phyloP scores from a whole-genome alignment of 2,329 filamentous ascomycete genomes.

The Knufia fluminis region DNA sequence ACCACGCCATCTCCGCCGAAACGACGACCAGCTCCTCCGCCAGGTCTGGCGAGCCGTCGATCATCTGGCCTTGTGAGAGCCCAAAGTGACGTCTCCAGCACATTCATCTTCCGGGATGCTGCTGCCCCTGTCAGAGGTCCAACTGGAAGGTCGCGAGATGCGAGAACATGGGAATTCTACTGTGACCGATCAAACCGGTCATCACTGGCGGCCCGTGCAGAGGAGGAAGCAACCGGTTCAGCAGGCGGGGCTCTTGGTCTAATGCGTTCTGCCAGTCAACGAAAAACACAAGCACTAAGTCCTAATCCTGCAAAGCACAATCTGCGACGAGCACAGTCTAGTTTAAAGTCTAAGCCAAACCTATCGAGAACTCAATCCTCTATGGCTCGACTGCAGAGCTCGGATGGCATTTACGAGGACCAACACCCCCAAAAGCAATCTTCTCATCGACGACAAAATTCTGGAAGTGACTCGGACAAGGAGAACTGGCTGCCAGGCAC shows the following conservation, averaged over 20 bases:
- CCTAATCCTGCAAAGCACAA: slow-evolving; percentile 41
- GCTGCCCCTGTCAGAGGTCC: slow-evolving; percentile 31
- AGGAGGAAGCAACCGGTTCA: slow-evolving; percentile 70
- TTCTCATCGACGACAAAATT: slow-evolving; percentile 39
- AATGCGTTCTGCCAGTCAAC: slow-evolving; percentile 60
- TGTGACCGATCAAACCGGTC: slow-evolving; percentile 72
- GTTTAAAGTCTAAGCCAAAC: slow-evolving; percentile 47
- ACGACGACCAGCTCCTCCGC: slow-evolving; percentile 38
- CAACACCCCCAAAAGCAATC: slow-evolving; percentile 21
- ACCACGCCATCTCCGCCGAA: slow-evolving; percentile 59
- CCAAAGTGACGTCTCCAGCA: slow-evolving; percentile 15
- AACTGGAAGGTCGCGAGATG: slow-evolving; percentile 70
- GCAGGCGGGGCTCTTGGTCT: slow-evolving; percentile 74
- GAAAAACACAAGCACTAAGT: slow-evolving; percentile 29
- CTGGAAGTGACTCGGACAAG: slow-evolving; percentile 72
- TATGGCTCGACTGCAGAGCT: slow-evolving; percentile 50
- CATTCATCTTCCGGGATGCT: slow-evolving; percentile 14
- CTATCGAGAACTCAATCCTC: slow-evolving; percentile 54
- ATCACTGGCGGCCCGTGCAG: slow-evolving; percentile 69
- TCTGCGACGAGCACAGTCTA: slow-evolving; percentile 36
- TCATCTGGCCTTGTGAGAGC: slow-evolving; percentile 39
- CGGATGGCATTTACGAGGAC: slow-evolving; percentile 24
- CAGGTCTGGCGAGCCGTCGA: slow-evolving; percentile 33
- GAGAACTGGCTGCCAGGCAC: slow-evolving; percentile 69
- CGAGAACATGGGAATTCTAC: slow-evolving; percentile 83